Conservation (phyloP, 2,329 filamentous ascomycete genomes). For the Sclerotinia nivalis region DNA sequence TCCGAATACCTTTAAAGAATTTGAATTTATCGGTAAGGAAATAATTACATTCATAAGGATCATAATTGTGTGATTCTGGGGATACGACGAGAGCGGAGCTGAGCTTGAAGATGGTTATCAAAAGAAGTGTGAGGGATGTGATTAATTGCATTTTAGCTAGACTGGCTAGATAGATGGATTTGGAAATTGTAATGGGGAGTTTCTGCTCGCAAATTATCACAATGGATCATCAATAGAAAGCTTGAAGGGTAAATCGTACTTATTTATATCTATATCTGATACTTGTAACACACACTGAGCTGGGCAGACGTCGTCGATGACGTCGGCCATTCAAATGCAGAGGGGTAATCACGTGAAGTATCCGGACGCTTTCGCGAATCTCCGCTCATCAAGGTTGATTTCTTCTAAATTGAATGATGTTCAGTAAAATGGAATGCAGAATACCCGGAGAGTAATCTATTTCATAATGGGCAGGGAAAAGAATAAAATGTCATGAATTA, state of each 20-base stretch:
- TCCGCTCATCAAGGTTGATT: too few relatives aligned
- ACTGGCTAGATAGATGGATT: background rate
- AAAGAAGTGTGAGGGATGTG: background rate
- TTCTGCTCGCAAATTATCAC: slow-evolving; percentile 1
- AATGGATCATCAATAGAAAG: background rate
- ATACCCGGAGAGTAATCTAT: background rate
- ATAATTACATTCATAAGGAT: background rate
- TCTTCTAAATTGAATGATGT: background rate
- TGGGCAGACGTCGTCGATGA: slow-evolving; percentile 15
- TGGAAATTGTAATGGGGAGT: background rate
- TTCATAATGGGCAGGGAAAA: background rate
- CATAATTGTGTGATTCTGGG: background rate
- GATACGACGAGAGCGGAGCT: background rate
- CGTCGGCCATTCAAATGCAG: background rate
- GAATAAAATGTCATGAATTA: slow-evolving; percentile 16
- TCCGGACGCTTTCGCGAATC: background rate
- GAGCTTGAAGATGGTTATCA: background rate
- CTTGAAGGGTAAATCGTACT: background rate
- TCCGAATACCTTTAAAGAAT: background rate
- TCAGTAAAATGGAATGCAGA: background rate
- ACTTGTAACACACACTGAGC: background rate
- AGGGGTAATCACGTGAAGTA: slow-evolving; percentile 15
- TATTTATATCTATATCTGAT: background rate
- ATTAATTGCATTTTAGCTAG: slow-evolving; percentile 2
- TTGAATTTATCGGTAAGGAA: background rate